Evolutionary conservation across 305 asterid genomes (phyloP).

Genomic region (Fraxinus latifolia): DNA sequence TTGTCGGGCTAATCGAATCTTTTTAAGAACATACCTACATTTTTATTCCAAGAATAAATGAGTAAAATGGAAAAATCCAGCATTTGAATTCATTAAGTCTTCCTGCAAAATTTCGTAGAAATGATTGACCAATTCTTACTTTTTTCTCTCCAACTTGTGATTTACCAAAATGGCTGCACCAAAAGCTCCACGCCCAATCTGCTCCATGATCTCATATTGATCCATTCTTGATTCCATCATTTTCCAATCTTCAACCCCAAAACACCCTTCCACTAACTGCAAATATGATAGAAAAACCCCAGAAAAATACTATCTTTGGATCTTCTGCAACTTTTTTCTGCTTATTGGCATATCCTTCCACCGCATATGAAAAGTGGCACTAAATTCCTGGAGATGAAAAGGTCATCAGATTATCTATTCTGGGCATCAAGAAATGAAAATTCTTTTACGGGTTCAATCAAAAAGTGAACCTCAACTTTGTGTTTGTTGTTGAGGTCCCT

Average conservation of each 20-base stretch:
- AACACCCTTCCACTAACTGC: conserved; percentile 17
- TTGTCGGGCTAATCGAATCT: conserved; percentile 92
- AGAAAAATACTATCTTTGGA: conserved; percentile 25
- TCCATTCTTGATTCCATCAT: conserved; percentile 85
- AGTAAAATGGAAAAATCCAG: conserved; percentile 1
- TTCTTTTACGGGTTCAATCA: conserved; percentile 25
- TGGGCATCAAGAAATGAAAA: conserved; percentile 21
- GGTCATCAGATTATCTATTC: conserved; percentile 10
- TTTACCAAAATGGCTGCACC: conserved; percentile 93
- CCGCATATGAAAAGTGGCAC: conserved; percentile 20
- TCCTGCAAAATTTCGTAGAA: neutral
- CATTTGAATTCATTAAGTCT: neutral
- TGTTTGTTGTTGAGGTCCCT: conserved; percentile 3
- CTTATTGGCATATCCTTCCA: conserved; percentile 22
- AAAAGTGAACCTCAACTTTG: neutral
- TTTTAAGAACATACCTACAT: conserved; percentile 81
- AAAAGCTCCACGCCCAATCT: conserved; percentile 96
- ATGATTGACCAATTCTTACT: conserved; percentile 35
- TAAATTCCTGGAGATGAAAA: conserved; percentile 25
- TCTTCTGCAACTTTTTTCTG: conserved; percentile 35
- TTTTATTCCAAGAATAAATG: conserved; percentile 24
- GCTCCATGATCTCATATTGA: conserved; percentile 98
- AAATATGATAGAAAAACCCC: neutral
- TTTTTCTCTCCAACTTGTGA: conserved; percentile 79
- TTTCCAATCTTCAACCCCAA: conserved; percentile 28